Conservation (phyloP, 2,329 filamentous ascomycete species). For the Epichloe uncinata region DNA sequence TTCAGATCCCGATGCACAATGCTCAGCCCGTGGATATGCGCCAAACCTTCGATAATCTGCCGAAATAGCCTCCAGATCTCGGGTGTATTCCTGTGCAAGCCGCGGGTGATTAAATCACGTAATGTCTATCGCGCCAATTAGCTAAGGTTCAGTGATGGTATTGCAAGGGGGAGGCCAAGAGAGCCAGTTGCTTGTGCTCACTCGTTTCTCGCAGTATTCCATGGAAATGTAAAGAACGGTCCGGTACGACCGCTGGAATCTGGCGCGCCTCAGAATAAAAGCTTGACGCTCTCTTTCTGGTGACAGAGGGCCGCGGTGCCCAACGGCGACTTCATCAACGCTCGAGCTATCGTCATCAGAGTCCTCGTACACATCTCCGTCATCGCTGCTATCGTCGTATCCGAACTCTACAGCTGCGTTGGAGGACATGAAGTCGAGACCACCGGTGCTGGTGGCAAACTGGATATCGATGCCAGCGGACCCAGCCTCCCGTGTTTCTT, state of each 20-base stretch:
- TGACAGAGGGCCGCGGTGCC: constrained; percentile 13
- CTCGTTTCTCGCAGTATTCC: constrained; percentile 92
- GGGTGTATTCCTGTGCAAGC: constrained; percentile 57
- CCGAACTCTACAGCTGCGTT: constrained; percentile 70
- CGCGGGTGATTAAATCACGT: constrained; percentile 70
- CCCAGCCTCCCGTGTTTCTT: constrained; percentile 22
- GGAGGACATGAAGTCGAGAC: constrained; percentile 87
- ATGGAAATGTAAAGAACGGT: constrained; percentile 93
- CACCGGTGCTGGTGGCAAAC: constrained; percentile 61
- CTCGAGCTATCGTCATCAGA: constrained; percentile 30
- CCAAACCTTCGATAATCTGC: constrained; percentile 79
- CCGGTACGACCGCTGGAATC: constrained; percentile 40
- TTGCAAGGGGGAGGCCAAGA: too few species aligned
- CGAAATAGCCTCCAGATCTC: constrained; percentile 85
- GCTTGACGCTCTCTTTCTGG: constrained; percentile 18
- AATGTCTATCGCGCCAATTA: constrained; percentile 44
- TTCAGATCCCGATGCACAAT: constrained; percentile 96
- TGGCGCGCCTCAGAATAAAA: constrained; percentile 17
- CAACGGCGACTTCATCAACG: constrained; percentile 17
- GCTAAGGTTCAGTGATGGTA: neutral
- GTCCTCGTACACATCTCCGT: constrained; percentile 32
- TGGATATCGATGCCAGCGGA: constrained; percentile 36
- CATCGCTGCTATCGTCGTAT: constrained; percentile 38
- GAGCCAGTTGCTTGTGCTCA: constrained; percentile 24
- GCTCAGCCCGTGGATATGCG: constrained; percentile 77